phyloP scores from a whole-genome alignment of 129 eudicot genomes.

The Erigeron canadensis region DNA sequence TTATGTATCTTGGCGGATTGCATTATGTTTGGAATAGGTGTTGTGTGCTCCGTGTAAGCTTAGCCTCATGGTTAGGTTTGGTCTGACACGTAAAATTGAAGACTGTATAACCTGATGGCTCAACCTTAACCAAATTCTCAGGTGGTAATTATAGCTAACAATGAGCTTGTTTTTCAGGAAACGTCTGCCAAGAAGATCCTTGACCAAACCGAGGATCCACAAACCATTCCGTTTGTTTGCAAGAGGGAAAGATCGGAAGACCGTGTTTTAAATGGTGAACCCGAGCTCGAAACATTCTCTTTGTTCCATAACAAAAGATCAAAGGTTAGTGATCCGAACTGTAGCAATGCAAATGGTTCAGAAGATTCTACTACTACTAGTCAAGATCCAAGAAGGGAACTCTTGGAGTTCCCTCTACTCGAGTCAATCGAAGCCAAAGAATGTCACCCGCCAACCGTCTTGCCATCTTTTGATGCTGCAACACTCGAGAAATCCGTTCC shows the following conservation, averaged over 20 bases:
- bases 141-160: not conserved
- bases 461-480: conserved; percentile 70
- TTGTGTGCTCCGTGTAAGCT: not conserved
- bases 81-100: not conserved
- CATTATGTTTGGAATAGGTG: no score
- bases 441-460: conserved; percentile 40
- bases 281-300: conserved; percentile 53
- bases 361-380: conserved; percentile 76
- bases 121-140: not conserved
- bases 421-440: conserved; percentile 55
- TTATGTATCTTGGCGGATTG: no score
- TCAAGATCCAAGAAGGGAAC: conserved; percentile 54
- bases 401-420: conserved; percentile 61
- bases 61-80: not conserved
- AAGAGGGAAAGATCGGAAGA: conserved; percentile 77
- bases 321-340: conserved; percentile 58
- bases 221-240: conserved; percentile 50
- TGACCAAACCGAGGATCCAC: conserved; percentile 37
- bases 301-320: conserved; percentile 57
- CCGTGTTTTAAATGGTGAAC: conserved; percentile 25
- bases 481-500: conserved; percentile 86
- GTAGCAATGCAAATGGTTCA: conserved; percentile 64
- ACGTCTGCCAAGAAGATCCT: conserved; percentile 35
- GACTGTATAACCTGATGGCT: not conserved
- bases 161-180: conserved; percentile 31